Conservation (phyloP, 73 alveolate genomes). For the Vitrella brassicaformis region DNA sequence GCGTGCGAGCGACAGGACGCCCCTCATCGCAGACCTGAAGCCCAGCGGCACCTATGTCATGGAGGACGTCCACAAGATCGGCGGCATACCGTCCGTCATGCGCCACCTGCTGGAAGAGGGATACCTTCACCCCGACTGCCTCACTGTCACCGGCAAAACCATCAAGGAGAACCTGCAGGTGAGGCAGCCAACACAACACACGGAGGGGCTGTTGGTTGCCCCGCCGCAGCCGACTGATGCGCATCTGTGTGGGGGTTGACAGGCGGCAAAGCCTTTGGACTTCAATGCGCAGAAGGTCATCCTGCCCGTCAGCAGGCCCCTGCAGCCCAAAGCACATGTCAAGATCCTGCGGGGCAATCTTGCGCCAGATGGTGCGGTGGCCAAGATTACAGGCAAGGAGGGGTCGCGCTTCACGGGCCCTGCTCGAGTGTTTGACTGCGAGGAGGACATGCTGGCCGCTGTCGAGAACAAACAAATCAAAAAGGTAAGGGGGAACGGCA, state of each 20-base stretch:
- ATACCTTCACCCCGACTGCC: slow-evolving; percentile 14
- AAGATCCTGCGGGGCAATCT: slow-evolving; percentile 16
- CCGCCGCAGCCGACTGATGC: no score
- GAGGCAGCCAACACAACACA: no score
- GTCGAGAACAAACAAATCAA: neutral
- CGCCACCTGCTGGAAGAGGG: slow-evolving; percentile 17
- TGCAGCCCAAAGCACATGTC: neutral
- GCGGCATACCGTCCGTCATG: slow-evolving; percentile 24
- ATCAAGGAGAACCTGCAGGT: slow-evolving; percentile 7
- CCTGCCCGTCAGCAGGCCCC: slow-evolving; percentile 5
- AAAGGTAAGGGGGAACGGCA: neutral
- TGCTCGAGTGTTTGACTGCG: neutral
- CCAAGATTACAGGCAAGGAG: slow-evolving; percentile 27
- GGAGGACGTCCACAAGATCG: slow-evolving; percentile 18
- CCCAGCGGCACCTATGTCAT: slow-evolving; percentile 22
- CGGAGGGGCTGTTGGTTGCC: no score
- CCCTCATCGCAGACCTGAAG: slow-evolving; percentile 24
- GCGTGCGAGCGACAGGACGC: slow-evolving; percentile 20
- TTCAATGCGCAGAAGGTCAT: slow-evolving; percentile 13
- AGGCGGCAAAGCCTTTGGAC: neutral
- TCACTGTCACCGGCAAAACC: slow-evolving; percentile 19
- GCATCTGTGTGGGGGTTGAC: no score
- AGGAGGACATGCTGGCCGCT: neutral
- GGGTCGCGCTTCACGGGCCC: neutral
- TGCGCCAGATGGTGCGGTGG: slow-evolving; percentile 20